A percentile compares a stretch with the other conserved stretches of the same genome.
These are phyloP conservation scores for Laguncularia racemosa DNA, from an alignment of 345 rosid species.

Conservation along the genomic window DNA sequence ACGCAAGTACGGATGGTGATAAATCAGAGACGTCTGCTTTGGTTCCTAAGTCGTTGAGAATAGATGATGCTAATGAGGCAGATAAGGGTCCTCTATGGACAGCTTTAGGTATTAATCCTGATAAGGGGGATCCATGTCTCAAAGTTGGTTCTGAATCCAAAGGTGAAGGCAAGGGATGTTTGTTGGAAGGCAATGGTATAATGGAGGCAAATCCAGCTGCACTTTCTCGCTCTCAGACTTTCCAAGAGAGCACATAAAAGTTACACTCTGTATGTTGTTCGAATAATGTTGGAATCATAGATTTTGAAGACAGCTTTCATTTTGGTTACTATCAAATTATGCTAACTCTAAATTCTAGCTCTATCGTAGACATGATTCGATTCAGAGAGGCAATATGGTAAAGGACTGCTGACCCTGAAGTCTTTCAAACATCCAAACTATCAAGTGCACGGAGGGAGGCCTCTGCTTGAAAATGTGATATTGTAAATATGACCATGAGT, in stretches of 20 bases:
- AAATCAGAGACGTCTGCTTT: constrained; percentile 31
- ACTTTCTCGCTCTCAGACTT: constrained; percentile 45
- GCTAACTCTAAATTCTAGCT: no score
- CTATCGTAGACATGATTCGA: no score
- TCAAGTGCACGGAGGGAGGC: no score
- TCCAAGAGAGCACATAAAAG: constrained; percentile 49
- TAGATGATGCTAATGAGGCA: constrained; percentile 34
- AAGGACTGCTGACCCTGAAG: no score
- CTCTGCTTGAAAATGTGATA: not conserved
- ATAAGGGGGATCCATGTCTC: constrained; percentile 17
- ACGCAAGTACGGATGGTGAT: constrained; percentile 29
- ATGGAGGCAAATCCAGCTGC: constrained; percentile 66
- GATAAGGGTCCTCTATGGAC: constrained; percentile 43
- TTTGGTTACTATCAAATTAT: no score
- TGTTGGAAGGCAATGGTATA: constrained; percentile 22
- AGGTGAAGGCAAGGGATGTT: constrained; percentile 3
- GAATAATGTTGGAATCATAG: no score
- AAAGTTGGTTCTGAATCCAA: not conserved
- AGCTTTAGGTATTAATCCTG: constrained; percentile 28
- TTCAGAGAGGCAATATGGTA: no score
- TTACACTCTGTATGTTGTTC: no score
- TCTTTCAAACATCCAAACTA: no score
- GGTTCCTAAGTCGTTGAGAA: constrained; percentile 48
- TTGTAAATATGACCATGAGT: not conserved
- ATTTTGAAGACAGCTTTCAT: no score